Base-by-base conservation (phyloP, 2,329 filamentous ascomycete genomes). In the Aspergillus pseudoviridinutans region DNA sequence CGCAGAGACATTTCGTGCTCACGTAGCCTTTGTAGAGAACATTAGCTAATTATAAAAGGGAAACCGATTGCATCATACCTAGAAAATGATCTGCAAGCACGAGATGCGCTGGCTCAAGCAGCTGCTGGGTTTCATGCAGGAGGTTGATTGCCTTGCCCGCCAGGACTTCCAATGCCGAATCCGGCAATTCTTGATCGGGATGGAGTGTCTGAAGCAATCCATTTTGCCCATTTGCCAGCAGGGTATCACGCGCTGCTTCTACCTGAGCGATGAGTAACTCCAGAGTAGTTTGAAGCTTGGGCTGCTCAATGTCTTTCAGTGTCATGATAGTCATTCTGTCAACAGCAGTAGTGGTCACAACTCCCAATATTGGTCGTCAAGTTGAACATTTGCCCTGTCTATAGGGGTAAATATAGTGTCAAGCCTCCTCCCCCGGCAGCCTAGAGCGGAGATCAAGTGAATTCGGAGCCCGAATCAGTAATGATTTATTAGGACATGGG, bases 81-180 rank as follows among this genome's bases (percentile, higher is more conserved):
- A 69, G 49, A 53, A 68, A 68, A 51, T 69, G 64, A 52, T 69
- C 67, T 3, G 68, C 67, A 6, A 70, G 64, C 38, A 68, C 50
- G 24, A 67, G 54, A 17, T 64, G 60, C 5, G 57, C 56, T 17
- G 68, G 67, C 25, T 67, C 64, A 1, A 68, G 54, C 14, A 66
- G 50, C 9, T 56, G 54, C 25, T 56, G 17, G 20, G 25, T 49
- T 44, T 55, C 52, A 52, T 55, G 54, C 1, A 56, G 35, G 8
- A 42, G 38, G 38, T 42, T 17, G 38, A 42, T 42, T 9, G 38
- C 12, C 38, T 42, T 42, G 12, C 8, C 38, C 38, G 38, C 38
- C 7, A 42, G 38, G 12, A 5, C 38, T 12, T 17, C 12, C 38
- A 42, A 17, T 17, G 7, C 38, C 12, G 38, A 9, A 42, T 42